Conservation (phyloP, 192 early-diverging fungal species). For the Coemansia sp. region DNA sequence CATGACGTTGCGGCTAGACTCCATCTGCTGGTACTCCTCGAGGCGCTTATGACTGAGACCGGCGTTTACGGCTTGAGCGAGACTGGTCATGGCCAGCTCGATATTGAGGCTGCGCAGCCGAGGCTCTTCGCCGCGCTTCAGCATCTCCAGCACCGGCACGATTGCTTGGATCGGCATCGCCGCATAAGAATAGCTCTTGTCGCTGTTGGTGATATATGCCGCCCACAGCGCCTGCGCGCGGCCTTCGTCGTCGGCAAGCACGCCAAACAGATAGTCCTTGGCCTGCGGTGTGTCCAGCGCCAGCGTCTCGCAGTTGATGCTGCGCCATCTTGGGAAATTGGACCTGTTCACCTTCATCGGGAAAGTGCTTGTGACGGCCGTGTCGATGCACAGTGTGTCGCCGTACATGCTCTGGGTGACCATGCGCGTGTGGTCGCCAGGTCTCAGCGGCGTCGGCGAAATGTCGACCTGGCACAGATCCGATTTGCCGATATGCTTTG, state of each 20-base stretch:
- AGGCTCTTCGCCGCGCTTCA: constrained; percentile 53
- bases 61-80: constrained; percentile 59
- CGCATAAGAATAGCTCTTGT: constrained; percentile 52
- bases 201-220: constrained; percentile 26
- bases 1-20: constrained; percentile 55
- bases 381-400: constrained; percentile 59
- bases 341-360: constrained; percentile 48
- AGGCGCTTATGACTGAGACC: constrained; percentile 63
- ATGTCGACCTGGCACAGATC: constrained; percentile 64
- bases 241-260: constrained; percentile 40
- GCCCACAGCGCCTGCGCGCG: constrained; percentile 39
- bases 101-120: constrained; percentile 58
- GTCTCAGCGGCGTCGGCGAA: constrained; percentile 56
- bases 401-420: constrained; percentile 58
- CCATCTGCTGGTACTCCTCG: constrained; percentile 54
- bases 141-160: constrained; percentile 52
- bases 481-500: constrained; percentile 67
- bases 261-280: constrained; percentile 26
- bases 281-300: constrained; percentile 33
- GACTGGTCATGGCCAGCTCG: constrained; percentile 60
- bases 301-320: constrained; percentile 40
- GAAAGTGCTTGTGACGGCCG: constrained; percentile 59
- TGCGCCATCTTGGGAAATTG: constrained; percentile 36
- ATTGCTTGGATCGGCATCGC: constrained; percentile 56
- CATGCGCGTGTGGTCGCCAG: constrained; percentile 62